Base-by-base conservation (phyloP, 768 basidiomycete genomes). In the Termitomyces sp. region DNA sequence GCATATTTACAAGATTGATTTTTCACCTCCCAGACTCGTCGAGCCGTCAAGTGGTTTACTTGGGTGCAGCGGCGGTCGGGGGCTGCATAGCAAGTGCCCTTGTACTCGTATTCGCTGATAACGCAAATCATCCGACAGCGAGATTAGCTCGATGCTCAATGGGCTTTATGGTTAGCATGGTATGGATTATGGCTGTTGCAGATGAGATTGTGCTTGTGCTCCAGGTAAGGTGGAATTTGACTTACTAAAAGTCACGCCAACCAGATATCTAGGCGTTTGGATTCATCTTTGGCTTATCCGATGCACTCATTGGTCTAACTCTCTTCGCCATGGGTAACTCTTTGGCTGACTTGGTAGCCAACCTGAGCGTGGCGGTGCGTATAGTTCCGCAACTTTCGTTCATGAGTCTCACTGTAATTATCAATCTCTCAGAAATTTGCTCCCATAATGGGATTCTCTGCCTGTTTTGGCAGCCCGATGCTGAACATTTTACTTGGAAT, bases 101-200 rank as follows among this genome's bases (percentile, higher is more conserved):
- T 1, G 87, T 92, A 2, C 72, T 83, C 6, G 68, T 84, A 0
- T 87, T 87, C 65, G 81, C 82, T 0, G 78, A 81, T 7, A 79
- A 81, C 44, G 88, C 91, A 3, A 75, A 78, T 20, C 78, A 84
- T 61, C 76, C 80, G 6, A 67, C 81, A 15, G 79, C 83, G 48
- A 80, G 84, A 58, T 79, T 94, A 73, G 78, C 82, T 11, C 81
- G 95, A 11, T 96, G 93, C 67, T 88, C 86, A 24, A 87, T 95
- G 80, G 96, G 97, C 0, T 99, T 99, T 74, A 70, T 87, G 22
- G 88, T 96, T 30, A 81, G 94, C 3, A 84, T 98, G 61, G 87
- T 98, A 8, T 99, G 97, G 96, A 98, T 99, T 65, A 95, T 98
- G 86, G 94, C 91, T 6, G 95, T 98, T 50, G 95, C 95, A 1